Conservation (phyloP, 2,329 filamentous ascomycete genomes). For the Sarocladium brachiariae region DNA sequence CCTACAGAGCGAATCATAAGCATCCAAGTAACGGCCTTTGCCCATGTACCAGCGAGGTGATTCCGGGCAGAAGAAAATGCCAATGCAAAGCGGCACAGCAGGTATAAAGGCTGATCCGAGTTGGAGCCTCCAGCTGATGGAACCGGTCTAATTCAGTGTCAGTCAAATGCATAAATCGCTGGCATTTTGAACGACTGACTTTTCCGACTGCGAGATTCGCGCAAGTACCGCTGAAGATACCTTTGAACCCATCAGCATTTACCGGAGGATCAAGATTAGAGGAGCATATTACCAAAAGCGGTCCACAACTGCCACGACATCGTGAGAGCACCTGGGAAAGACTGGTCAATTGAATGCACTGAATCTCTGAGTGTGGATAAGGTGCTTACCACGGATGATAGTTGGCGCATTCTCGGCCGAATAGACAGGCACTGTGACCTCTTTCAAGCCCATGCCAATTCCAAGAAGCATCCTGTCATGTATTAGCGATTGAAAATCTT, state of each 20-base stretch:
- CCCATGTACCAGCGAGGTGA: slow-evolving; percentile 62
- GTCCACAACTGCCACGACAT: slow-evolving; percentile 7
- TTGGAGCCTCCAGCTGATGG: slow-evolving; percentile 49
- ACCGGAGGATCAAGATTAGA: background rate
- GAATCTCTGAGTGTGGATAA: slow-evolving; percentile 35
- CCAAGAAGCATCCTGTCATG: slow-evolving; percentile 48
- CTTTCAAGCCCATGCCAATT: slow-evolving; percentile 51
- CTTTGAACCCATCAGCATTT: slow-evolving; percentile 17
- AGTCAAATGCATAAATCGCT: background rate
- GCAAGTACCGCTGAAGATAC: slow-evolving; percentile 59
- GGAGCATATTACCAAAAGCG: background rate
- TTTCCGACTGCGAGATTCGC: slow-evolving; percentile 47
- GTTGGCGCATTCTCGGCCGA: slow-evolving; percentile 46
- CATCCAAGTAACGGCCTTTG: slow-evolving; percentile 46
- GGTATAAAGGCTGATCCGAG: slow-evolving; percentile 60
- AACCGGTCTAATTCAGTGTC: background rate
- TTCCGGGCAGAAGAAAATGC: slow-evolving; percentile 56
- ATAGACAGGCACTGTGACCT: slow-evolving; percentile 44
- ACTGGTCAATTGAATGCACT: background rate
- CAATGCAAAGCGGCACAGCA: slow-evolving; percentile 50
- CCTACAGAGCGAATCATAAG: slow-evolving; percentile 47
- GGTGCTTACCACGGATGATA: slow-evolving; percentile 35
- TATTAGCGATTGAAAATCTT: too few relatives aligned
- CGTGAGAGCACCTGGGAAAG: background rate
- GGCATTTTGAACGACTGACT: background rate